phyloP scores from a whole-genome alignment of 2,329 filamentous ascomycete species.

The Huntiella moniliformis region DNA sequence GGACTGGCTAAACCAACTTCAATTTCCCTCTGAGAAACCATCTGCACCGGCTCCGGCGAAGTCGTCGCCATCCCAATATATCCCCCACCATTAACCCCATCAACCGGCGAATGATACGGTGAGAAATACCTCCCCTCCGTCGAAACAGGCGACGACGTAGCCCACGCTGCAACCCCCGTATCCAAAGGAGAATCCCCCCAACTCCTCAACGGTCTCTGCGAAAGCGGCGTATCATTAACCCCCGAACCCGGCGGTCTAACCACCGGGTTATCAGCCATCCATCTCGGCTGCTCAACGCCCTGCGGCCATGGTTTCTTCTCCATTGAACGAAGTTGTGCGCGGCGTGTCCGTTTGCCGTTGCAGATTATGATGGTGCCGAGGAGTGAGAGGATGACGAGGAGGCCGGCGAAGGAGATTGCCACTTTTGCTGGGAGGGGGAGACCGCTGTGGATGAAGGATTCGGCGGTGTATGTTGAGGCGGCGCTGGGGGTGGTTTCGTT shows the following conservation, averaged over 20 bases:
- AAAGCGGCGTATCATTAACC: slow-evolving; percentile 30
- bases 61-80: not conserved
- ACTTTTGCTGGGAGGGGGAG: slow-evolving; percentile 36
- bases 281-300: slow-evolving; percentile 3
- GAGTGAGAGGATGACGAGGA: slow-evolving; percentile 28
- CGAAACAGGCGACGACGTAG: not conserved
- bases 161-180: slow-evolving; percentile 13
- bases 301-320: slow-evolving; percentile 17
- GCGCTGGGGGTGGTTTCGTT: slow-evolving; percentile 32
- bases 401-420: slow-evolving; percentile 34
- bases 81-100: not conserved
- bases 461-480: slow-evolving; percentile 21
- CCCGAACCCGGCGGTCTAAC: not conserved
- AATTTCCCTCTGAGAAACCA: slow-evolving; percentile 11
- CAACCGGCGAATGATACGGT: not conserved
- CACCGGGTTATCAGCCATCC: slow-evolving; percentile 4
- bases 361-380: slow-evolving; percentile 35
- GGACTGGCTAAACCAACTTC: slow-evolving; percentile 10
- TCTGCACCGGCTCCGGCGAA: not conserved
- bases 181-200: slow-evolving; percentile 34
- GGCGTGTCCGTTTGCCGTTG: slow-evolving; percentile 35
- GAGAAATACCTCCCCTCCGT: not conserved
- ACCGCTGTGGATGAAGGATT: slow-evolving; percentile 25
- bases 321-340: slow-evolving; percentile 30
- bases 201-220: slow-evolving; percentile 30